Conservation (phyloP, 306 rosid genomes). For the Lotus japonicus region DNA sequence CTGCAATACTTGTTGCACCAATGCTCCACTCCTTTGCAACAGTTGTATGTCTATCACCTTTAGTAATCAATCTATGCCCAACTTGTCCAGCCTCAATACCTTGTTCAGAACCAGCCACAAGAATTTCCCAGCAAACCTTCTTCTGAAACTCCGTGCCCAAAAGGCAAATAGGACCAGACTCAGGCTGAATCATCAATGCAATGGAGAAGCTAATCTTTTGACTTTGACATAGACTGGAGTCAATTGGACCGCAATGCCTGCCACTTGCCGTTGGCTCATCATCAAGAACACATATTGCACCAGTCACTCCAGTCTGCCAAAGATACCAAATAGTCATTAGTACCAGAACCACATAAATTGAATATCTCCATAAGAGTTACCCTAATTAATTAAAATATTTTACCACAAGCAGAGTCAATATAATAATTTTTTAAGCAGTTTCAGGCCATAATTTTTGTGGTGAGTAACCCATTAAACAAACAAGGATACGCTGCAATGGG, state of each 20-base stretch:
- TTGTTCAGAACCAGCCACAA: slow-evolving; percentile 98
- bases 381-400: not conserved
- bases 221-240: slow-evolving; percentile 76
- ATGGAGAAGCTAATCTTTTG: slow-evolving; percentile 76
- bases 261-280: slow-evolving; percentile 95
- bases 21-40: slow-evolving; percentile 96
- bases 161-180: slow-evolving; percentile 96
- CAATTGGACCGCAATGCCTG: slow-evolving; percentile 79
- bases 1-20: slow-evolving; percentile 90
- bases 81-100: slow-evolving; percentile 99
- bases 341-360: slow-evolving; percentile 15
- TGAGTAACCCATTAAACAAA: not conserved
- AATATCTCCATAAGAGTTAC: not conserved
- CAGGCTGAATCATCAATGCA: slow-evolving; percentile 93
- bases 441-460: not conserved
- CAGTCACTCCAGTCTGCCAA: slow-evolving; percentile 82
- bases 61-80: slow-evolving; percentile 92
- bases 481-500: not conserved
- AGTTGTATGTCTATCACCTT: slow-evolving; percentile 95
- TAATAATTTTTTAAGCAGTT: not conserved
- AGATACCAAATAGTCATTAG: slow-evolving; percentile 13
- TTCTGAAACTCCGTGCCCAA: slow-evolving; percentile 91
- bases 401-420: not conserved
- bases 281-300: slow-evolving; percentile 89
- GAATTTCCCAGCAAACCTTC: slow-evolving; percentile 92